These are phyloP conservation scores for Hymenoscyphus albidus DNA, from an alignment of 2,329 filamentous ascomycete genomes.

Conservation along the genomic window DNA sequence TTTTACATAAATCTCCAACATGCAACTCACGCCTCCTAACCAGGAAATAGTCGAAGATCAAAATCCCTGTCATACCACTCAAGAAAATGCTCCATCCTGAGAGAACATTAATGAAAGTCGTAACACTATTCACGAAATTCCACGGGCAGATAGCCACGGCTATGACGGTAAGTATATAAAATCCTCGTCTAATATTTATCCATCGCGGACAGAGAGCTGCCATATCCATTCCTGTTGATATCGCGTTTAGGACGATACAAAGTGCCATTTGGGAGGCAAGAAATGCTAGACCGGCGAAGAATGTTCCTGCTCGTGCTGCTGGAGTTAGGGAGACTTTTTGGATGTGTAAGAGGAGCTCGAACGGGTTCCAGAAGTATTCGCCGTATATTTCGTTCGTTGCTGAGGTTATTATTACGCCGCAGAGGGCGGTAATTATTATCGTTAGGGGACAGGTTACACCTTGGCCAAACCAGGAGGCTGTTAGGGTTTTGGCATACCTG, in stretches of 20 bases:
- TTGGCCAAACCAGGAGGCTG: conserved; percentile 36
- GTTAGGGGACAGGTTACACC: conserved; percentile 36
- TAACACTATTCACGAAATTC: conserved; percentile 44
- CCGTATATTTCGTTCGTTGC: conserved; percentile 47
- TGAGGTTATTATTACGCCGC: conserved; percentile 49
- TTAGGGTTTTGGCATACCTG: conserved; percentile 39
- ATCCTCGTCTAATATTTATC: conserved; percentile 54
- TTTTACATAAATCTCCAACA: conserved; percentile 34
- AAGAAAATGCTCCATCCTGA: conserved; percentile 43
- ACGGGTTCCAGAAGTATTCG: conserved; percentile 30
- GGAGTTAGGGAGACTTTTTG: conserved; percentile 41
- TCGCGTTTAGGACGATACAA: conserved; percentile 45
- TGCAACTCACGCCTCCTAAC: conserved; percentile 34
- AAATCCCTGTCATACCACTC: conserved; percentile 45
- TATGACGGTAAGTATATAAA: conserved; percentile 45
- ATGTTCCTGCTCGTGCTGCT: conserved; percentile 42
- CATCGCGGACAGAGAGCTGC: conserved; percentile 49
- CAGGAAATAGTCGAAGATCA: conserved; percentile 43
- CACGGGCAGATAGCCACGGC: conserved; percentile 47
- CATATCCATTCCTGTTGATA: conserved; percentile 53
- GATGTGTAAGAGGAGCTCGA: conserved; percentile 46
- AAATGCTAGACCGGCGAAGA: conserved; percentile 44
- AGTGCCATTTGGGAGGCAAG: conserved; percentile 45
- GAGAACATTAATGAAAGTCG: conserved; percentile 40
- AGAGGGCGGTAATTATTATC: conserved; percentile 39